Evolutionary conservation across 768 basidiomycete species (phyloP), one percentile per base, ranked within the genome.

Genomic region (Cystofilobasidium macerans): DNA sequence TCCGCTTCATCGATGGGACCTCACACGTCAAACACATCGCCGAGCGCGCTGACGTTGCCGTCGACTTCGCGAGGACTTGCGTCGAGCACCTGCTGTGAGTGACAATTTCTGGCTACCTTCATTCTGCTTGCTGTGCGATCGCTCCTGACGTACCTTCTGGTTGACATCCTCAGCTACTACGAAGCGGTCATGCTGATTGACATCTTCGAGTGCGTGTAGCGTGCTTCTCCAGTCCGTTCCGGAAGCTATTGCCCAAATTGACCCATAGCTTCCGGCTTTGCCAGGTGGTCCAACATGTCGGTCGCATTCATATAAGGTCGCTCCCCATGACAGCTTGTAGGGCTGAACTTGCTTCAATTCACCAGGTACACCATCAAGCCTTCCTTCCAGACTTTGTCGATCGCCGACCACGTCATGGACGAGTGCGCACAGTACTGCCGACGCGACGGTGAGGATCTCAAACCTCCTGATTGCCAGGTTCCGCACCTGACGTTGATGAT

Each of bases 151-250:
- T n/a, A n/a, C n/a, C n/a, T n/a, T n/a, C n/a, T n/a, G n/a, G n/a
- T n/a, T n/a, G n/a, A n/a, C n/a, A n/a, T n/a, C n/a, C n/a, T n/a
- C 69, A 93, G 90, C 51, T 95, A 91, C 73, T 97, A 98, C 74
- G 90, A 95, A 78, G 91, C 93, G 47, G 85, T 95, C 70, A 91
- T 98, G 87, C 87, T 85, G 69, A 84, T 93, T 62, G 95, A 99
- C 77, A 89, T 98, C 51, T 99, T 99, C 75, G 93, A 95, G 75
- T 66, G 22, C 33, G 33, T 54, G 38, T n/a, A n/a, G n/a, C n/a
- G n/a, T n/a, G n/a, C n/a, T n/a, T n/a, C n/a, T n/a, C n/a, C n/a
- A n/a, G n/a, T n/a, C n/a, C n/a, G n/a, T n/a, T n/a, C n/a, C n/a
- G n/a, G n/a, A n/a, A n/a, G n/a, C n/a, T n/a, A n/a, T n/a, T n/a